Evolutionary conservation across 202 grass and related monocot genomes (phyloP), one percentile per base, ranked within the genome.

Genomic region (Setaria italica): DNA sequence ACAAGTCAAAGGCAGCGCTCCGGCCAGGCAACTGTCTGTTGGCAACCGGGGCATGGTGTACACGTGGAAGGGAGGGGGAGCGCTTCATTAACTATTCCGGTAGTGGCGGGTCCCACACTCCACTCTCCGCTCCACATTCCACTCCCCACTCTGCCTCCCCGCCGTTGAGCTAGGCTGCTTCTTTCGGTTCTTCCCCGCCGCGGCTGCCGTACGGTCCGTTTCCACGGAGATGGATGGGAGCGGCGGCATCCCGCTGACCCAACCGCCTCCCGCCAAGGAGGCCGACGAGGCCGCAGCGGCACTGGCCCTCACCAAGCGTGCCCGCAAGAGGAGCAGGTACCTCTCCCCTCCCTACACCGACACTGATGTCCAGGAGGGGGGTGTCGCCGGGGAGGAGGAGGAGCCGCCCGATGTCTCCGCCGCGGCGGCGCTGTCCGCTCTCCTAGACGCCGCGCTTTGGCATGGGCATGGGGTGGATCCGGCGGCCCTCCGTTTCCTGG

Each of bases 251-350:
- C 79, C 34, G 45, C 33, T 15, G 15, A 5, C 10, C 14, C 19
- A n/a, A 3, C 12, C 25, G 2, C 58, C 72, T 11, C 29, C 45
- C 29, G 20, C 66, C 51, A 15, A 3, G 12, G 56, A 42, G 45
- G 57, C 3, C 74, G 77, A 59, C 9, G 74, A 30, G 14, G 43
- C 43, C 39, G 39, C 39, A 41, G 39, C 14, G 34, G 41, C 12
- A 0, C 33, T 46, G 50, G 70, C 5, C 16, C 30, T 55, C 72
- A 55, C 72, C 64, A 88, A 91, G 89, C 85, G 85, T 54, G 62
- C 60, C 62, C 84, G 85, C 69, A 90, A 80, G 89, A 69, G 76
- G 85, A 90, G 89, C 89, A 87, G 85, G 76, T 87, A 87, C 76
- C 76, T 90, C 48, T 70, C 76, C 80, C 62, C 81, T 64, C 85